These are phyloP conservation scores for Bathelium albidoporum DNA, from an alignment of 495 filamentous ascomycete genomes.

Conservation along the genomic window DNA sequence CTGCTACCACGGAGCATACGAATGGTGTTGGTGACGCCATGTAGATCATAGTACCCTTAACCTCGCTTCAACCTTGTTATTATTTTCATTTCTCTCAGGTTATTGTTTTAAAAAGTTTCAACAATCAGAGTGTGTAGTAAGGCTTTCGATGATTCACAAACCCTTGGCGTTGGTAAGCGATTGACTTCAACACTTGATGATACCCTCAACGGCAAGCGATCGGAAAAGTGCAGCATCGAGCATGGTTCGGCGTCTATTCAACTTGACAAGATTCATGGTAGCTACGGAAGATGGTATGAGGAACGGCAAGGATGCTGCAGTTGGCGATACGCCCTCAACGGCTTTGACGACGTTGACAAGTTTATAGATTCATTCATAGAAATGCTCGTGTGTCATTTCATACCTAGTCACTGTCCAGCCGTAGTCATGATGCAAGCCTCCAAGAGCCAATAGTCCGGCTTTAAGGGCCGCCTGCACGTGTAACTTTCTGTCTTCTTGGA, in stretches of 20 bases:
- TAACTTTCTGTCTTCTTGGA: too few relatives aligned
- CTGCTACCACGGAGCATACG: not conserved
- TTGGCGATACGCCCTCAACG: not conserved
- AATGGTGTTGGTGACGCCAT: not conserved
- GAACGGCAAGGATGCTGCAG: not conserved
- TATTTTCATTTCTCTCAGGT: not conserved
- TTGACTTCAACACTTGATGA: not conserved
- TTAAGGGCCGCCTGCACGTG: too few relatives aligned
- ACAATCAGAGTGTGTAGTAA: too few relatives aligned
- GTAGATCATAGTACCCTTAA: not conserved
- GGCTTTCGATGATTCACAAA: not conserved
- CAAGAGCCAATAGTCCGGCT: too few relatives aligned
- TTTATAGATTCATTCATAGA: not conserved
- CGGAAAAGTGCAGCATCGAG: not conserved
- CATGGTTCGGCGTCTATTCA: constrained; percentile 4
- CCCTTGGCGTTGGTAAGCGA: not conserved
- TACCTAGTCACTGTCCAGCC: not conserved
- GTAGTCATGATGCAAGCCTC: not conserved
- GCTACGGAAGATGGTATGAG: not conserved
- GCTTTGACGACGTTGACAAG: not conserved
- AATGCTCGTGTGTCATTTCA: too few relatives aligned
- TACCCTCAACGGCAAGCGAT: constrained; percentile 2
- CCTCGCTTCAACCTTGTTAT: not conserved
- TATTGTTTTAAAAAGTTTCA: not conserved
- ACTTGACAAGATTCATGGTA: not conserved